A percentile compares a stretch with the other conserved stretches of the same genome.
Conservation (phyloP, 1,284 basidiomycete genomes). For the Porogramme epimiltina region DNA sequence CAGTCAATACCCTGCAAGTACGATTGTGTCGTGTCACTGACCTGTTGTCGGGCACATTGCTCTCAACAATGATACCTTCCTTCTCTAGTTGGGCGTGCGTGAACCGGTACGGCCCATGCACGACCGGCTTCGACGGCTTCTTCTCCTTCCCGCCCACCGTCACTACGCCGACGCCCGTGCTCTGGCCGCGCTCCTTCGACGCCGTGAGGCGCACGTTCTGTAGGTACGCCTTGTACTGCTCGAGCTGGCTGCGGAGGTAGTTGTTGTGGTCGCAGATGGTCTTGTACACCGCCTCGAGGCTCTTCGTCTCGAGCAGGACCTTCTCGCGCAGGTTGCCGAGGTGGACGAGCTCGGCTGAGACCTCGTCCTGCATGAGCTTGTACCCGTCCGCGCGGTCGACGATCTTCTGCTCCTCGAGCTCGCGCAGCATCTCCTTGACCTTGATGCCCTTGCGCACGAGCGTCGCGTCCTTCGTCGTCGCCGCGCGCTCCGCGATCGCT, state of each 20-base stretch:
- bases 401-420: constrained; percentile 90
- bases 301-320: constrained; percentile 90
- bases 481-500: constrained; percentile 91
- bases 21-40: constrained; percentile 40
- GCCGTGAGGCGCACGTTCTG: constrained; percentile 95
- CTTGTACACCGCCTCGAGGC: constrained; percentile 95
- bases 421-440: constrained; percentile 97
- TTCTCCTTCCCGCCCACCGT: constrained; percentile 97
- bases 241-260: constrained; percentile 93
- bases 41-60: constrained; percentile 98
- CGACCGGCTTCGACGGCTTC: constrained; percentile 84
- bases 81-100: constrained; percentile 98
- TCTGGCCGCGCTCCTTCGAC: constrained; percentile 81
- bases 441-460: constrained; percentile 98
- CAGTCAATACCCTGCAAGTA: background rate
- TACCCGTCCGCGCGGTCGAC: constrained; percentile 85
- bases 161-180: constrained; percentile 91
- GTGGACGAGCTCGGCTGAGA: constrained; percentile 92
- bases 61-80: constrained; percentile 99
- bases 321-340: constrained; percentile 97
- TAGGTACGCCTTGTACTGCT: constrained; percentile 99
- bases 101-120: constrained; percentile 94
- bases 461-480: constrained; percentile 95
- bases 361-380: constrained; percentile 96
- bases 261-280: constrained; percentile 99